Evolutionary conservation across 306 rosid genomes (phyloP).

Genomic region (Cucurbita argyrosperma): DNA sequence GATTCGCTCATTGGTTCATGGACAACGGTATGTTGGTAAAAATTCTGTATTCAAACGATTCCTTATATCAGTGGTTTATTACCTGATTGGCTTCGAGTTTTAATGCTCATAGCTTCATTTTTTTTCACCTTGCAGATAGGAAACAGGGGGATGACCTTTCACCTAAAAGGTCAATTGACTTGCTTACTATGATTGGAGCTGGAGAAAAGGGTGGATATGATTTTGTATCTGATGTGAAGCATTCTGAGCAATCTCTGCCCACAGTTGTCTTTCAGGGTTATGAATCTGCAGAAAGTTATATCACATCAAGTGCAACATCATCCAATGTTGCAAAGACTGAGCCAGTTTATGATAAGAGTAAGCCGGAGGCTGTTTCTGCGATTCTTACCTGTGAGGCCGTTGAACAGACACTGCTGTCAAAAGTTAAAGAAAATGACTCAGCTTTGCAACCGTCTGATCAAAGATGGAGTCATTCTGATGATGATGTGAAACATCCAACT

Average conservation of each 20-base stretch:
- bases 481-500: constrained; percentile 30
- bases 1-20: constrained; percentile 77
- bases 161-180: constrained; percentile 46
- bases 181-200: constrained; percentile 69
- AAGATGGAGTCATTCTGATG: constrained; percentile 27
- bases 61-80: constrained; percentile 7
- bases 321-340: constrained; percentile 26
- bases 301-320: constrained; percentile 22
- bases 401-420: constrained; percentile 81
- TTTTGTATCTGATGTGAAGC: constrained; percentile 25
- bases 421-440: constrained; percentile 34
- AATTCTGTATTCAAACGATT: constrained; percentile 10
- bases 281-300: constrained; percentile 25
- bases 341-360: constrained; percentile 29
- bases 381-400: constrained; percentile 92
- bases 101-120: constrained; percentile 1
- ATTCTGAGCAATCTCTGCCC: constrained; percentile 20
- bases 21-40: constrained; percentile 59
- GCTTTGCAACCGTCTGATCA: constrained; percentile 22
- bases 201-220: constrained; percentile 48
- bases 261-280: constrained; percentile 27
- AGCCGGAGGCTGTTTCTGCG: constrained; percentile 40
- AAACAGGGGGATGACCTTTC: constrained; percentile 35
- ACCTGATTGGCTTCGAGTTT: constrained; percentile 4
- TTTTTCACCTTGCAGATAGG: constrained; percentile 41